Evolutionary conservation across 2,329 filamentous ascomycete species (phyloP), one percentile per base, ranked within the genome.

Genomic region (Aspergillus udagawae): DNA sequence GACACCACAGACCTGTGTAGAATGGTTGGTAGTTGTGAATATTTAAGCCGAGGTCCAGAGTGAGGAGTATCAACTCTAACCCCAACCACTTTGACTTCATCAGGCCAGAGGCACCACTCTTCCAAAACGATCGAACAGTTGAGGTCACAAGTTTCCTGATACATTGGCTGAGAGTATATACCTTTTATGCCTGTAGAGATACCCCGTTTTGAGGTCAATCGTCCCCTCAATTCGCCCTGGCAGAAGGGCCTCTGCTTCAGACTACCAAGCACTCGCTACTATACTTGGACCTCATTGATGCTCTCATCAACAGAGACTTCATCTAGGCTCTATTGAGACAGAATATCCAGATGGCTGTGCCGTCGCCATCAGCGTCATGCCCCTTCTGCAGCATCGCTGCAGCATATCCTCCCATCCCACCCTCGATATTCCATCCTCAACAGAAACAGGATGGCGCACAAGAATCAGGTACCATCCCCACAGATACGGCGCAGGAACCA

Each of bases 341-440:
- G 3, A 23, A 35, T 5, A 35, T 45, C 32, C 42, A 14, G 12
- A 61, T 54, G 49, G 32, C 25, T 2, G 41, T 38, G 28, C 69
- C 67, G 61, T 41, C 60, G 2, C 54, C 56, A 44, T 53, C 53
- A n/a, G 14, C 62, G 45, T 49, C 60, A 48, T 86, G 84, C 67
- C 80, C 83, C 17, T 86, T 86, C 70, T 86, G 84, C 75, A 77
- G 69, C 56, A 86, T 86, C 60, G 79, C 82, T 23, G 63, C 72
- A 38, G 75, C 81, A 35, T 82, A 83, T 65, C 79, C 80, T 9
- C 70, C 76, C 14, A 59, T 66, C 38, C 59, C 68, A 49, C 65
- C 67, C n/a, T 60, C 67, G 49, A 57, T 60, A 41, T 56, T 71
- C 4, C 49, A 55, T 53, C 62, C 65, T 20, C 56, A 67, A 17